Evolutionary conservation across 495 filamentous ascomycete genomes (phyloP), one percentile per base, ranked within the genome.

Genomic region (Melanomma pulvis-pyrius): DNA sequence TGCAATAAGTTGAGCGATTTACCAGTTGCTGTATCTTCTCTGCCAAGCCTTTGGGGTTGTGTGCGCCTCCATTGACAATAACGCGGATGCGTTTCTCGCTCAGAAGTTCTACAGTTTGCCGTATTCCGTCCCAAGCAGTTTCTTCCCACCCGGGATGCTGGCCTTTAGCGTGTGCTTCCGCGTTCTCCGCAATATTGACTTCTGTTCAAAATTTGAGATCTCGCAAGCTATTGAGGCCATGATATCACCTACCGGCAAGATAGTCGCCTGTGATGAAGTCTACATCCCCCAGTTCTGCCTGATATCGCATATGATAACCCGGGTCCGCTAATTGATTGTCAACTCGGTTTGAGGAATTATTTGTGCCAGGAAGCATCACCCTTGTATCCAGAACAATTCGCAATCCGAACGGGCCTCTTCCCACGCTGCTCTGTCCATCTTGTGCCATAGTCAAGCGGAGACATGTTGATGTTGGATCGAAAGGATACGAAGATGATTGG

Each of bases 221-320:
- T 24, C 19, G n/a, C 8, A 19, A 32, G 30, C 7, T 4, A 29
- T 15, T 50, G 6, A 11, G 12, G 39, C 21, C 2, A 48, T 25
- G 13, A n/a, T 32, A 29, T 8, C 64, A 73, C 62, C 59, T 74
- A 75, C 76, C 82, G 15, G 81, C 80, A 19, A 86, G 78, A 61
- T 83, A 86, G 66, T 86, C 83, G 0, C 83, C 83, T 2, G 81
- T 83, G 26, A 86, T 83, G 36, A 84, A 79, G 55, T 85, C 83
- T 22, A 86, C 77, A 65, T 78, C 78, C 21, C 79, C 79, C 21
- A 77, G 58, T 19, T 75, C 79, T 0, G 77, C 81, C 71, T 81
- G 81, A 19, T 73, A 76, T 50, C 71, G 72, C 81, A 81, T 81
- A 34, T 79, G 76, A 55, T 75, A 74, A 22, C 77, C 78, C 4